phyloP scores from a whole-genome alignment of 2,329 filamentous ascomycete species.

The Aspergillus novoparasiticus region DNA sequence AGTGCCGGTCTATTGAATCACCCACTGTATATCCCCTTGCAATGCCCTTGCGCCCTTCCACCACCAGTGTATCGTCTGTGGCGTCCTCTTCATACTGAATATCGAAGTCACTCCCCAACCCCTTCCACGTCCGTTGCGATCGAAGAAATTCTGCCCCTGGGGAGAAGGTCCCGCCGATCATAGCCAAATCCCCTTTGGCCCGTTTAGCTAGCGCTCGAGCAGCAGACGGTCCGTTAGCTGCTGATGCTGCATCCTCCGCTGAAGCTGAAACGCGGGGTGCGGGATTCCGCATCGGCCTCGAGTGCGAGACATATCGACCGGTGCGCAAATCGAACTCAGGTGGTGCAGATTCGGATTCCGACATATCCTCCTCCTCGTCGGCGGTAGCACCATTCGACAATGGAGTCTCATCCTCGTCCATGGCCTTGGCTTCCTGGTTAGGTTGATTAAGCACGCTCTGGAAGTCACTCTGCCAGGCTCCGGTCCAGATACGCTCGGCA shows the following conservation, averaged over 20 bases:
- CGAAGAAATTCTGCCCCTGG: constrained; percentile 87
- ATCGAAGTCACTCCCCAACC: constrained; percentile 82
- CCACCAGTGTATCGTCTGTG: constrained; percentile 64
- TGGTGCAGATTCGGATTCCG: constrained; percentile 67
- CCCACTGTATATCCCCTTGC: constrained; percentile 86
- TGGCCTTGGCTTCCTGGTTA: constrained; percentile 23
- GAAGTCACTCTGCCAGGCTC: constrained; percentile 87
- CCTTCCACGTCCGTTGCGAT: constrained; percentile 85
- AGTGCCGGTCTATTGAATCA: constrained; percentile 49
- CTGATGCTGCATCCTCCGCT: constrained; percentile 25
- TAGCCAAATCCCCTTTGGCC: constrained; percentile 71
- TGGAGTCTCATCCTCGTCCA: constrained; percentile 23
- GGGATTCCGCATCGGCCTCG: constrained; percentile 51
- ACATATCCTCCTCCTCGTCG: constrained; percentile 60
- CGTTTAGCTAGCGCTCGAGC: constrained; percentile 63
- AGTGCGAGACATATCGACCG: constrained; percentile 77
- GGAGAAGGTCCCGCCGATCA: constrained; percentile 82
- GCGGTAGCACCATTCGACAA: constrained; percentile 26
- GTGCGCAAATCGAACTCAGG: constrained; percentile 93
- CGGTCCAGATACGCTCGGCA: constrained; percentile 77
- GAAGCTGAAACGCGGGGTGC: constrained; percentile 32
- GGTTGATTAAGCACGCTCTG: constrained; percentile 61
- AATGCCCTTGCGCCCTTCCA: constrained; percentile 84
- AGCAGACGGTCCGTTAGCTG: constrained; percentile 29
- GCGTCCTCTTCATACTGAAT: constrained; percentile 59